Evolutionary conservation across 2,329 filamentous ascomycete species (phyloP).

Genomic region (Exserohilum turcica): DNA sequence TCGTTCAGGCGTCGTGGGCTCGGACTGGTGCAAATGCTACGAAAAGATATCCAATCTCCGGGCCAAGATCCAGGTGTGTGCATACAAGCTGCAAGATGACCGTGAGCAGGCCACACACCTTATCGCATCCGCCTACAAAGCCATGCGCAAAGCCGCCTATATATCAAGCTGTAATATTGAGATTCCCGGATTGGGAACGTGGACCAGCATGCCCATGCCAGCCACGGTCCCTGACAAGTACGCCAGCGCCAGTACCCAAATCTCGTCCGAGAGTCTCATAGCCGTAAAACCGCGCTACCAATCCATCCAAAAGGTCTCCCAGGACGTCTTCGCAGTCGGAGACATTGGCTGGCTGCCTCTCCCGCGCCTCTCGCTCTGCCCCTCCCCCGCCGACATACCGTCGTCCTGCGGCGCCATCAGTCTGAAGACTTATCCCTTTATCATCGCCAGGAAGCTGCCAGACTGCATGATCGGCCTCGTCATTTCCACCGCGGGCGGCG

Average conservation of each 20-base stretch:
- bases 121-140: not conserved
- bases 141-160: not conserved
- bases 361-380: not conserved
- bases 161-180: not conserved
- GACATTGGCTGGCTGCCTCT: not conserved
- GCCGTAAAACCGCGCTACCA: not conserved
- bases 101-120: not conserved
- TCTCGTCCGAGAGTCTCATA: not conserved
- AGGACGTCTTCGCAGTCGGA: not conserved
- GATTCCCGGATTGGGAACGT: not conserved
- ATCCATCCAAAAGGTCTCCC: not conserved
- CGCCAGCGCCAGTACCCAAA: no score
- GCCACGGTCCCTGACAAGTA: no score
- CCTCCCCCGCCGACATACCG: not conserved
- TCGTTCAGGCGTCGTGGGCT: no score
- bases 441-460: conserved; percentile 2
- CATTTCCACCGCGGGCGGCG: not conserved
- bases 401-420: not conserved
- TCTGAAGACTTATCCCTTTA: not conserved
- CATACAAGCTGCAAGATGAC: not conserved
- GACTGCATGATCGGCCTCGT: not conserved
- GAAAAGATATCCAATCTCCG: no score
- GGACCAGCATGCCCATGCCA: not conserved
- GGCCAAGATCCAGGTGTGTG: not conserved
- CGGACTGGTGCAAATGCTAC: no score